phyloP scores from a whole-genome alignment of 345 rosid species.

The Microcos paniculata region DNA sequence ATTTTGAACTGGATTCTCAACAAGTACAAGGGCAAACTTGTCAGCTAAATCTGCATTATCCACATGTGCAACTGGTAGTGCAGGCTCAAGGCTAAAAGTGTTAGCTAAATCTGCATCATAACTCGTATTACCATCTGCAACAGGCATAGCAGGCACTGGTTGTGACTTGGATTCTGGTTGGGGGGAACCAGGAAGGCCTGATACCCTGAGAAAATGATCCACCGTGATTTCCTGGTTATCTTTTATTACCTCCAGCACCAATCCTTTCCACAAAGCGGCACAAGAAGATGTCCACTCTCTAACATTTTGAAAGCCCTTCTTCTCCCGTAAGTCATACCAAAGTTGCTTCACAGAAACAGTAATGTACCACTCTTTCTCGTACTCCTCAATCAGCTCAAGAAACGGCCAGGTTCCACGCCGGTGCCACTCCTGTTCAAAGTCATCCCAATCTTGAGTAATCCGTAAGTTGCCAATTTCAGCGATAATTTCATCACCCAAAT shows the following conservation, averaged over 20 bases:
- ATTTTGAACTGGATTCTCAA: conserved; percentile 17
- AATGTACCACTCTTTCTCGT: conserved; percentile 34
- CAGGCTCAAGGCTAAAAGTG: background rate
- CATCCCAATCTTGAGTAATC: conserved; percentile 73
- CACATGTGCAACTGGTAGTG: too few relatives aligned
- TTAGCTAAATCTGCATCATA: conserved; percentile 14
- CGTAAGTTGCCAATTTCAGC: conserved; percentile 37
- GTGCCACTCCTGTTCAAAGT: conserved; percentile 47
- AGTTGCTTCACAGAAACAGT: conserved; percentile 63
- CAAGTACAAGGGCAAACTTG: conserved; percentile 5
- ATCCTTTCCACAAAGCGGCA: conserved; percentile 34
- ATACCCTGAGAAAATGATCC: conserved; percentile 24
- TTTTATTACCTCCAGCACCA: conserved; percentile 49
- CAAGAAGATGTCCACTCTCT: conserved; percentile 46
- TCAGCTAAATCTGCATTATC: conserved; percentile 9
- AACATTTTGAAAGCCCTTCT: conserved; percentile 37
- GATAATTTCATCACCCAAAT: conserved; percentile 69
- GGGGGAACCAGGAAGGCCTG: conserved; percentile 20
- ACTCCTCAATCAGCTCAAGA: conserved; percentile 54
- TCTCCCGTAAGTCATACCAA: conserved; percentile 75
- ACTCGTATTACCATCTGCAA: background rate
- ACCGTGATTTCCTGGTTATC: conserved; percentile 39
- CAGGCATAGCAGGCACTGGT: conserved; percentile 15
- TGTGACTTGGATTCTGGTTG: conserved; percentile 18
- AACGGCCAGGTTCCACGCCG: conserved; percentile 70